Evolutionary conservation across 2,329 filamentous ascomycete genomes (phyloP).

Genomic region (Rhynchosporium agropyri): DNA sequence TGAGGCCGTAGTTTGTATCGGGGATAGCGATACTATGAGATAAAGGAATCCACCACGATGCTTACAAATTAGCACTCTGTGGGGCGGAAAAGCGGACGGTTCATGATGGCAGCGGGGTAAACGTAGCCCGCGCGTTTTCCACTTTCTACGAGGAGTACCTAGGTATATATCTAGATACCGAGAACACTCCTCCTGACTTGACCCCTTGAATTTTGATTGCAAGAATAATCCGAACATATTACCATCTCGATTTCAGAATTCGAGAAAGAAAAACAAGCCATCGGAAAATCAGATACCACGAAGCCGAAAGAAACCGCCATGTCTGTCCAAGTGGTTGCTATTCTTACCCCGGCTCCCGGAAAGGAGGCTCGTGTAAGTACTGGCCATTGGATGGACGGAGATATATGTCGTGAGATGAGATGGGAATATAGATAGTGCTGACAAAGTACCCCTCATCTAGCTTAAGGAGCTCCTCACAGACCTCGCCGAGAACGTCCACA

Average conservation of each 20-base stretch:
- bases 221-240: too few species aligned
- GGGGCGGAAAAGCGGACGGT: too few species aligned
- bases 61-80: too few species aligned
- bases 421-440: neutral
- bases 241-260: neutral
- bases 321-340: slow-evolving; percentile 28
- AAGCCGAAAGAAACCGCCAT: slow-evolving; percentile 5
- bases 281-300: neutral
- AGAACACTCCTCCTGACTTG: too few species aligned
- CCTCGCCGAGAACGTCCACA: slow-evolving; percentile 26
- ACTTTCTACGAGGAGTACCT: too few species aligned
- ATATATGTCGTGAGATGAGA: neutral
- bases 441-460: slow-evolving; percentile 11
- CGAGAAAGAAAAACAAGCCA: neutral
- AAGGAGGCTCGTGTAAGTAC: slow-evolving; percentile 33
- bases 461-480: slow-evolving; percentile 23
- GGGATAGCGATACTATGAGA: too few species aligned
- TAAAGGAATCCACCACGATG: too few species aligned
- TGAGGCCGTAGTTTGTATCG: too few species aligned
- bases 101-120: too few species aligned
- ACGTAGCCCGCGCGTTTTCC: too few species aligned
- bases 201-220: too few species aligned
- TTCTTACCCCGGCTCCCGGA: slow-evolving; percentile 29
- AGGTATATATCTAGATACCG: too few species aligned
- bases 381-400: neutral